phyloP scores from a whole-genome alignment of 1,139 yeast species.

The Hansenula sp. region DNA sequence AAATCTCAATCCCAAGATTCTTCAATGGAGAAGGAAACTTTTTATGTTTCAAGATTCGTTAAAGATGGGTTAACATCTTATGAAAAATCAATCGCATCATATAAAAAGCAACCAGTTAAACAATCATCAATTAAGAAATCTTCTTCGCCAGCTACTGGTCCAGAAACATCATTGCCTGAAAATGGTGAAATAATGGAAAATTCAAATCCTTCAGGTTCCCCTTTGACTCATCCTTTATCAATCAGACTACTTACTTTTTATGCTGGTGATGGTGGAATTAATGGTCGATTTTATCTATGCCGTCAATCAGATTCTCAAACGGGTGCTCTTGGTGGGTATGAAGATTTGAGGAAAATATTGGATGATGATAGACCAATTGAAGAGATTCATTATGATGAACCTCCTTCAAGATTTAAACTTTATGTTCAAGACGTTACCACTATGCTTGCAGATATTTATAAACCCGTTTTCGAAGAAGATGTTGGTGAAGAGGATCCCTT shows the following conservation, averaged over 20 bases:
- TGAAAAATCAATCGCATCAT: conserved; percentile 10
- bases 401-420: conserved; percentile 40
- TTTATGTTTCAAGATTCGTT: conserved; percentile 36
- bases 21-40: conserved; percentile 37
- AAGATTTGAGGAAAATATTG: conserved; percentile 17
- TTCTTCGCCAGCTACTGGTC: conserved; percentile 5
- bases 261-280: conserved; percentile 45
- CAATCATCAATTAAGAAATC: conserved; percentile 11
- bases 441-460: conserved; percentile 29
- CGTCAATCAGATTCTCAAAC: conserved; percentile 36
- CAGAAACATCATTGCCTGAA: not conserved
- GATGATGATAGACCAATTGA: conserved; percentile 16
- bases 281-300: conserved; percentile 44
- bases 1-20: conserved; percentile 36
- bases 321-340: conserved; percentile 33
- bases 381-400: conserved; percentile 17
- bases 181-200: conserved; percentile 12
- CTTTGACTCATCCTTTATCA: conserved; percentile 35
- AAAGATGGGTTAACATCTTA: conserved; percentile 19
- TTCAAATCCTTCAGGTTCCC: conserved; percentile 41
- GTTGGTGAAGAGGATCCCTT: conserved; percentile 7
- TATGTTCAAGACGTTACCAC: conserved; percentile 47
- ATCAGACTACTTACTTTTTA: conserved; percentile 39
- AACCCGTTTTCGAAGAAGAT: conserved; percentile 7
- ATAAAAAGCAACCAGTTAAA: conserved; percentile 8